Percentiles rank a stretch among this genome's conserved stretches.
These are phyloP conservation scores for Fusarium oxysporum DNA, from an alignment of 2,329 filamentous ascomycete genomes.

Conservation along the genomic window DNA sequence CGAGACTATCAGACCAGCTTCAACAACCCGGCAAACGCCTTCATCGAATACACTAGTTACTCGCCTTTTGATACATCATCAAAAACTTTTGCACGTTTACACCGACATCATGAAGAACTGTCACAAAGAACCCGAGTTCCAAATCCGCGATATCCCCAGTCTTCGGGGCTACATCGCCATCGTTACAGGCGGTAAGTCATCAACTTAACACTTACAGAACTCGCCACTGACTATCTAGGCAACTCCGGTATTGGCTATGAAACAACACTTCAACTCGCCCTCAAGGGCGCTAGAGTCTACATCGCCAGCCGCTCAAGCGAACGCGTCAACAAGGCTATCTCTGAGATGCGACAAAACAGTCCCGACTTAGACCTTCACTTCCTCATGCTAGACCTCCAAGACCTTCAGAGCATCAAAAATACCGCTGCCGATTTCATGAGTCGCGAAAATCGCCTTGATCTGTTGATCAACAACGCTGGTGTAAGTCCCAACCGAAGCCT, in stretches of 20 bases:
- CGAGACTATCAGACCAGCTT: not conserved
- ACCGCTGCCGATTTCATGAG: conserved; percentile 31
- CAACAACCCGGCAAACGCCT: accelerated
- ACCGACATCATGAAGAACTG: conserved; percentile 14
- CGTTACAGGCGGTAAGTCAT: conserved; percentile 37
- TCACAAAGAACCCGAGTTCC: conserved; percentile 20
- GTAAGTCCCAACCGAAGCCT: conserved; percentile 36
- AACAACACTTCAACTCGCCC: conserved; percentile 36
- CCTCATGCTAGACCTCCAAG: conserved; percentile 38
- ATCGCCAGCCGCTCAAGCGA: conserved; percentile 39
- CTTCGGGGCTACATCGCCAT: conserved; percentile 38
- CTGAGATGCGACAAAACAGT: conserved; percentile 20
- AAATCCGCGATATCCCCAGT: conserved; percentile 34
- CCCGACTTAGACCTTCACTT: conserved; percentile 37
- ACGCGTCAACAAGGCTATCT: conserved; percentile 35
- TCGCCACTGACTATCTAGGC: not conserved
- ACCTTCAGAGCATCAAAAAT: conserved; percentile 34
- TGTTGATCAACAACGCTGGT: conserved; percentile 42
- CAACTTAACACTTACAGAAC: accelerated
- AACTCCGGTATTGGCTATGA: conserved; percentile 43
- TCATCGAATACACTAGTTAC: no score
- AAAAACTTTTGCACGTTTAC: accelerated
- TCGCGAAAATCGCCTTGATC: conserved; percentile 33
- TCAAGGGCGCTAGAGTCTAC: conserved; percentile 36
- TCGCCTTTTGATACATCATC: accelerated